A percentile compares a stretch with the other conserved stretches of the same genome.
These are phyloP conservation scores for Prinsepia uniflora DNA, from an alignment of 306 rosid genomes.

Conservation along the genomic window DNA sequence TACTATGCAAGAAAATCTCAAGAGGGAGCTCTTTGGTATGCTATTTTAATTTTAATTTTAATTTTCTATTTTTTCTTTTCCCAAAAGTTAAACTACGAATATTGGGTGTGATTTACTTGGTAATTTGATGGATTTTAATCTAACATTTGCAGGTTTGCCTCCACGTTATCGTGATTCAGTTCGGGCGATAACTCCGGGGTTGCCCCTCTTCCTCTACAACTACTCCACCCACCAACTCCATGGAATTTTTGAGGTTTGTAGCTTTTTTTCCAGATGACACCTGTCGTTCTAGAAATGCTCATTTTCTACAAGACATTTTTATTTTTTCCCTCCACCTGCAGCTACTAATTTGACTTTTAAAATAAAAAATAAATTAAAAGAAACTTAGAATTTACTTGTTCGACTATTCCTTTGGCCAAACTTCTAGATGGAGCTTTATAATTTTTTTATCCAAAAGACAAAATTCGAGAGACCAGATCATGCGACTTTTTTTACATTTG, in stretches of 20 bases:
- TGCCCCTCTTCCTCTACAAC: slow-evolving; percentile 94
- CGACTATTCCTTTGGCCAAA: background rate
- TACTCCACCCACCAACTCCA: slow-evolving; percentile 98
- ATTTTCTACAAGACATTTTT: background rate
- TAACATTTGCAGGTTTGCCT: slow-evolving; percentile 60
- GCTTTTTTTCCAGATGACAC: background rate
- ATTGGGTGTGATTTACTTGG: background rate
- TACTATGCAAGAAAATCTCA: slow-evolving; percentile 89
- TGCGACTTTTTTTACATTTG: too few relatives aligned
- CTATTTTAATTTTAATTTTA: background rate
- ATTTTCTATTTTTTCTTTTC: background rate
- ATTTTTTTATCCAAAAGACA: background rate
- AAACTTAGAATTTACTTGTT: background rate
- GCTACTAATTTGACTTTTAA: too few relatives aligned
- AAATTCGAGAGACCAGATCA: too few relatives aligned
- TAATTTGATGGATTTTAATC: background rate
- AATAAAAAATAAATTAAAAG: too few relatives aligned
- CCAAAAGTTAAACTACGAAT: background rate
- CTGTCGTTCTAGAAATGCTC: background rate
- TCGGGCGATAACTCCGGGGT: slow-evolving; percentile 82
- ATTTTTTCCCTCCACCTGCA: too few relatives aligned
- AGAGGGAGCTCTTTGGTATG: slow-evolving; percentile 81
- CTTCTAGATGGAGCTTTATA: background rate
- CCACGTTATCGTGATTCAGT: slow-evolving; percentile 91
- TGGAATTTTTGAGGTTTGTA: slow-evolving; percentile 85